Base-by-base conservation (phyloP, 2,329 filamentous ascomycete species). In the Blastomyces silverae region DNA sequence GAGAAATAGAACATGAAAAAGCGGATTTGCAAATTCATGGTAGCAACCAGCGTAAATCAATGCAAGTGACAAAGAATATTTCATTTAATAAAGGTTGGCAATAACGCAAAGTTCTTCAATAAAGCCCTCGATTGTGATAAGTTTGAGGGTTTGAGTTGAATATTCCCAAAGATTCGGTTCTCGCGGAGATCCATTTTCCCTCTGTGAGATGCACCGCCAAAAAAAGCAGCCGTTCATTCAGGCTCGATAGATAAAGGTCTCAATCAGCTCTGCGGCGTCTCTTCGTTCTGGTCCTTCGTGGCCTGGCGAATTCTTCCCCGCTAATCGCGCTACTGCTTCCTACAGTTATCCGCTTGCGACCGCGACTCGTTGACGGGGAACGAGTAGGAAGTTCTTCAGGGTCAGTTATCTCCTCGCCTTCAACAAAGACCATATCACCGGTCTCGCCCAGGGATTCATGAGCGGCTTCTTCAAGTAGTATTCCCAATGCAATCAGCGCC, bases 401-500 rank as follows among this genome's bases (percentile, higher is more conserved):
- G 28, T 70, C 69, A 25, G 67, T 67, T 20, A 71, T 64, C 53
- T 71, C 73, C 65, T 79, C 76, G 10, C 76, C 78, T 69, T 87
- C 84, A 2, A 84, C 77, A 64, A 87, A 80, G 0, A 81, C 82
- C 69, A 87, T 72, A 72, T 87, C 83, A 0, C 85, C 85, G 1
- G 81, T 86, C 61, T 82, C 76, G 1, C 84, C 85, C 22, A 88
- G 71, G 3, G 77, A 70, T 53, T 82, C 79, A 52, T 75, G 77
- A 0, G 80, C 79, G 28, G 81, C 77, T 71, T 88, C 85, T 73
- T 88, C 86, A 34, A 87, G 71, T 44, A 88, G 69, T 17, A 88
- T 82, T 0, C 85, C 84, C 69, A 87, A 72, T 0, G 84, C 84
- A 68, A 88, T 79, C 64, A 88, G 72, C 1, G 85, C 85, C 10